Conservation (phyloP, 495 filamentous ascomycete genomes). For the Trichoderma virens region DNA sequence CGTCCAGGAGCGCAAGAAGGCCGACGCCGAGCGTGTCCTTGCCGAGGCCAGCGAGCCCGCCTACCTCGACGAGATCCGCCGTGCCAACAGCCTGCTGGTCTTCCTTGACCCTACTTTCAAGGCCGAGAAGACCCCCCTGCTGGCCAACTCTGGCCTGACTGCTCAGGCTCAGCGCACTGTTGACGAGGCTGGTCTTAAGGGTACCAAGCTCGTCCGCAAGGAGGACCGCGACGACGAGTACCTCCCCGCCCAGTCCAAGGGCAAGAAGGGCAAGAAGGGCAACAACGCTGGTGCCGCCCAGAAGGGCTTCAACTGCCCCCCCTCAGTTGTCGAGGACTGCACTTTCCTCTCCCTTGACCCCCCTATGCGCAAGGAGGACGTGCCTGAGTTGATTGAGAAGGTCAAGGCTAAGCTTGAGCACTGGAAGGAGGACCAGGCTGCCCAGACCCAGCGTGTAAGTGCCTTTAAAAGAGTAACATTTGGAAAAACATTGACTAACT, state of each 20-base stretch:
- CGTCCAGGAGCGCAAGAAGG: conserved; percentile 76
- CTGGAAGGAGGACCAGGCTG: conserved; percentile 87
- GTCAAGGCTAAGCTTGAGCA: conserved; percentile 82
- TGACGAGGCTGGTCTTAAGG: conserved; percentile 69
- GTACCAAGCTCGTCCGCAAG: conserved; percentile 69
- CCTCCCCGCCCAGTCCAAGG: conserved; percentile 80
- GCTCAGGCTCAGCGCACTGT: conserved; percentile 76
- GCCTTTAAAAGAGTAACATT: neutral
- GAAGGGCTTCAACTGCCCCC: conserved; percentile 76
- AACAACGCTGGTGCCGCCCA: conserved; percentile 32
- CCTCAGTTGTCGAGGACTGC: conserved; percentile 86
- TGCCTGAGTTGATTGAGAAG: conserved; percentile 72
- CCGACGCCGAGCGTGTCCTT: conserved; percentile 74
- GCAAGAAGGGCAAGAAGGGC: conserved; percentile 75
- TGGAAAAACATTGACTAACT: conserved; percentile 31
- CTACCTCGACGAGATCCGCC: conserved; percentile 83
- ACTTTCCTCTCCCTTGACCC: conserved; percentile 74
- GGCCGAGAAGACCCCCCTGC: conserved; percentile 55
- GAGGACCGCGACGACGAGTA: conserved; percentile 74
- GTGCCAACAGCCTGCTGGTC: conserved; percentile 73
- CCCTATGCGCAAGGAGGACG: conserved; percentile 75
- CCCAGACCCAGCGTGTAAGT: conserved; percentile 85
- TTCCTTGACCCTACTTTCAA: conserved; percentile 78
- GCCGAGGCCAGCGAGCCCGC: conserved; percentile 86
- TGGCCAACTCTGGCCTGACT: conserved; percentile 51